Evolutionary conservation across 108 stramenopile genomes (phyloP).

Genomic region (Schizochytrium sp.): DNA sequence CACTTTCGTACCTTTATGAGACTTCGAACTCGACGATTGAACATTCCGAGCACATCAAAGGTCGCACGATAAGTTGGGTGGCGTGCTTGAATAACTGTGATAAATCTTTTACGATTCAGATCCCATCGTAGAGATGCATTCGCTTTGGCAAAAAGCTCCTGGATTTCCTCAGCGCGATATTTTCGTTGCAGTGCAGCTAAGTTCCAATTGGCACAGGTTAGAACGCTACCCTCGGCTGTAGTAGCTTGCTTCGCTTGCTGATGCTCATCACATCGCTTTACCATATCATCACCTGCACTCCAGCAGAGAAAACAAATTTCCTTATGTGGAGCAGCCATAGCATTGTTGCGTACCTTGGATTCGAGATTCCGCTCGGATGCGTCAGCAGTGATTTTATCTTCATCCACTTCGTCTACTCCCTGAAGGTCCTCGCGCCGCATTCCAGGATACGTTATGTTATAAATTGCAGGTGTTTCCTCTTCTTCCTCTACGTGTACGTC

Average conservation of each 20-base stretch:
- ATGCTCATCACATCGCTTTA: conserved; percentile 73
- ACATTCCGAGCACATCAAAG: conserved; percentile 68
- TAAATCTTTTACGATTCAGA: conserved; percentile 71
- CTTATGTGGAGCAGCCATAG: neutral
- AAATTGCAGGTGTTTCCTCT: conserved; percentile 22
- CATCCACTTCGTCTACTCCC: conserved; percentile 19
- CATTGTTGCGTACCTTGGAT: neutral
- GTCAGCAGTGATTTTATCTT: neutral
- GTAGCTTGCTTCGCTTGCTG: conserved; percentile 8
- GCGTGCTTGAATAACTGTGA: conserved; percentile 72
- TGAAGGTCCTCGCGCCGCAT: conserved; percentile 15
- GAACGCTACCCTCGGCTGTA: conserved; percentile 60
- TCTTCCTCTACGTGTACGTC: neutral
- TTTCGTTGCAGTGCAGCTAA: conserved; percentile 76
- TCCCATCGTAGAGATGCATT: conserved; percentile 74
- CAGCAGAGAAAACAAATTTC: conserved; percentile 84
- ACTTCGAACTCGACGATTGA: conserved; percentile 69
- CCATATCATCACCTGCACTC: conserved; percentile 74
- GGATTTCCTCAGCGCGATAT: conserved; percentile 82
- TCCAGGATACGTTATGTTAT: conserved; percentile 8
- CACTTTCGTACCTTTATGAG: conserved; percentile 69
- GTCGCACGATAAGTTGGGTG: conserved; percentile 80
- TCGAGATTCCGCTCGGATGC: neutral
- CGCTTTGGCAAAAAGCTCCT: conserved; percentile 75
- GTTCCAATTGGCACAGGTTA: conserved; percentile 83